Base-by-base conservation (phyloP, 306 rosid genomes). In the Ormosia emarginata region DNA sequence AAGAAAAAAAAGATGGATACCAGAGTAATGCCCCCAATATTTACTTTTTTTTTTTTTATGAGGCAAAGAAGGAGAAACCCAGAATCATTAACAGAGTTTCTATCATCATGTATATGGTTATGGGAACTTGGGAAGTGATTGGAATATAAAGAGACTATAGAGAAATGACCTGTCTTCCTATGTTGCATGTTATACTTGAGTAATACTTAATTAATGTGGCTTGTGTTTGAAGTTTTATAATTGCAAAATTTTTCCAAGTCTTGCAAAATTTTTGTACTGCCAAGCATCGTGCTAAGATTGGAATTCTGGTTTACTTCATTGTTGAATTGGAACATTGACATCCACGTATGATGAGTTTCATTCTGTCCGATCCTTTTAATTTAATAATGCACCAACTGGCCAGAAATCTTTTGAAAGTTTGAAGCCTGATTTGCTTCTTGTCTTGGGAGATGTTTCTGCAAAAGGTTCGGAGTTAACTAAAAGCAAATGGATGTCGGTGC, bases 361-460 rank as follows among this genome's bases (percentile, higher is more conserved):
- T 77, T 67, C 62, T 56, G 30, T 64, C 53, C 62, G n/a, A 44
- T 17, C 59, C 32, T 79, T 80, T 76, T 83, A 69, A 79, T 85
- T 59, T 43, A 37, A 37, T 70, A 73, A 81, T 77, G 66, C 74
- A 50, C 74, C 81, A 61, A 75, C 81, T 84, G 87, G 81, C 84
- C 90, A 91, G 93, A 91, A 90, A 79, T 91, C 96, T 71, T 86
- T 85, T 72, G 83, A 79, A 61, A 75, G 58, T 67, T 36, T 90
- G 88, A 77, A 84, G 82, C 93, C 93, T 77, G 93, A 91, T 82
- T 81, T 91, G 92, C 89, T 91, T 59, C 57, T 91, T 9, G 91
- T 91, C 46, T 71, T 91, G 86, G 96, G 96, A 32, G 96, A 91
- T 66, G 82, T 91, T 63, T 89, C 96, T 75, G 92, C 96, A 47